These are phyloP conservation scores for Verticillium zaregamsianum DNA, from an alignment of 2,329 filamentous ascomycete species.

Conservation along the genomic window DNA sequence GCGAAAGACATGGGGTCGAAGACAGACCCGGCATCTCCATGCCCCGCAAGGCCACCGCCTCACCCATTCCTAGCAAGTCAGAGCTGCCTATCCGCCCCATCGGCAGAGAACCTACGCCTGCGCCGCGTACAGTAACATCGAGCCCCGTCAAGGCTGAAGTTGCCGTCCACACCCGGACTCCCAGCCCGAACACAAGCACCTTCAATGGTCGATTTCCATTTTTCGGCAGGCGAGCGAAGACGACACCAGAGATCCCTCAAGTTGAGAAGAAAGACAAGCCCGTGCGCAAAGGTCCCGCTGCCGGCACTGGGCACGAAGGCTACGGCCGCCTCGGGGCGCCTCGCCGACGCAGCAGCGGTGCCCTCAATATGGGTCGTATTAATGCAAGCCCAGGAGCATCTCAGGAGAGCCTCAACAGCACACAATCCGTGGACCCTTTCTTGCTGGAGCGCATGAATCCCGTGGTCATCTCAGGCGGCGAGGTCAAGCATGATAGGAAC, in stretches of 20 bases:
- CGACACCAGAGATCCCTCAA: conserved; percentile 43
- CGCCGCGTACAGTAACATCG: conserved; percentile 15
- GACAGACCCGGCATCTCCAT: conserved; percentile 19
- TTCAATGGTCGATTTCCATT: conserved; percentile 69
- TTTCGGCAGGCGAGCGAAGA: conserved; percentile 70
- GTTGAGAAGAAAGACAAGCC: conserved; percentile 55
- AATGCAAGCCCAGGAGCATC: conserved; percentile 41
- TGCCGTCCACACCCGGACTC: conserved; percentile 35
- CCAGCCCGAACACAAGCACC: conserved; percentile 52
- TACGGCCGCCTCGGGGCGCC: conserved; percentile 63
- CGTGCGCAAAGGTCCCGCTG: conserved; percentile 71
- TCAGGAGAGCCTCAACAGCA: conserved; percentile 45
- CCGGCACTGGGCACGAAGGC: conserved; percentile 91
- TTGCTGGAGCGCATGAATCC: conserved; percentile 59
- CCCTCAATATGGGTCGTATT: conserved; percentile 41
- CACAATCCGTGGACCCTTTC: conserved; percentile 48
- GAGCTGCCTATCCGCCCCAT: not conserved
- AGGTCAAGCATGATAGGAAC: conserved; percentile 58
- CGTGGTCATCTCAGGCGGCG: conserved; percentile 62
- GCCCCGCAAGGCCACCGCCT: conserved; percentile 21
- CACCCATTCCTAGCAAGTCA: conserved; percentile 21
- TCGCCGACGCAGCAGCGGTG: conserved; percentile 61
- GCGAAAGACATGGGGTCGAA: conserved; percentile 42
- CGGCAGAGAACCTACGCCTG: conserved; percentile 28
- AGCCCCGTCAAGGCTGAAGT: conserved; percentile 19